Evolutionary conservation across 495 filamentous ascomycete species (phyloP).

Genomic region (Apiosordaria backusii): DNA sequence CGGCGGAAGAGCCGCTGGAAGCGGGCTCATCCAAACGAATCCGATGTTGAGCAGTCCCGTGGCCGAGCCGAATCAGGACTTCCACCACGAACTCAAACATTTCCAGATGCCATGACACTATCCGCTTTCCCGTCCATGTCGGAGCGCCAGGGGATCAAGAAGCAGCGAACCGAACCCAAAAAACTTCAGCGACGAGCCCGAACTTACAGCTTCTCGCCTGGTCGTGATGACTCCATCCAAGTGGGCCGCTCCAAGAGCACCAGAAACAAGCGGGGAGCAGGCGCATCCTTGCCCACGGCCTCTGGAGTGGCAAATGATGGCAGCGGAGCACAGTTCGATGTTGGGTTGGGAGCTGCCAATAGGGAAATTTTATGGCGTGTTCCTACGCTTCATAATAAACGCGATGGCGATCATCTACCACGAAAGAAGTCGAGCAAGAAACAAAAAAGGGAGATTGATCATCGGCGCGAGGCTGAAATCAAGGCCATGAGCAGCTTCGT

Average conservation of each 20-base stretch:
- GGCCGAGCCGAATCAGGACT: constrained; percentile 26
- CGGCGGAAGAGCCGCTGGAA: constrained; percentile 59
- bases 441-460: constrained; percentile 61
- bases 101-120: constrained; percentile 26
- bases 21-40: constrained; percentile 38
- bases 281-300: constrained; percentile 29
- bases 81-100: constrained; percentile 39
- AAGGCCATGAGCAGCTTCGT: constrained; percentile 73
- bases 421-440: constrained; percentile 73
- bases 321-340: constrained; percentile 21
- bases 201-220: constrained; percentile 53
- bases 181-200: constrained; percentile 48
- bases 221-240: constrained; percentile 45
- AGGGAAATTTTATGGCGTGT: constrained; percentile 48
- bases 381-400: constrained; percentile 65
- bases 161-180: constrained; percentile 41
- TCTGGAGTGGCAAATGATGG: constrained; percentile 36
- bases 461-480: constrained; percentile 78
- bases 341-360: constrained; percentile 21
- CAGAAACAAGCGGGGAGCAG: constrained; percentile 29
- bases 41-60: constrained; percentile 31
- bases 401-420: constrained; percentile 53
- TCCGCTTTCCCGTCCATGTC: constrained; percentile 13
- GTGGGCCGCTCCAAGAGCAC: constrained; percentile 30
- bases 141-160: constrained; percentile 23